phyloP scores from a whole-genome alignment of 768 basidiomycete species.

The Boletus huronensis region DNA sequence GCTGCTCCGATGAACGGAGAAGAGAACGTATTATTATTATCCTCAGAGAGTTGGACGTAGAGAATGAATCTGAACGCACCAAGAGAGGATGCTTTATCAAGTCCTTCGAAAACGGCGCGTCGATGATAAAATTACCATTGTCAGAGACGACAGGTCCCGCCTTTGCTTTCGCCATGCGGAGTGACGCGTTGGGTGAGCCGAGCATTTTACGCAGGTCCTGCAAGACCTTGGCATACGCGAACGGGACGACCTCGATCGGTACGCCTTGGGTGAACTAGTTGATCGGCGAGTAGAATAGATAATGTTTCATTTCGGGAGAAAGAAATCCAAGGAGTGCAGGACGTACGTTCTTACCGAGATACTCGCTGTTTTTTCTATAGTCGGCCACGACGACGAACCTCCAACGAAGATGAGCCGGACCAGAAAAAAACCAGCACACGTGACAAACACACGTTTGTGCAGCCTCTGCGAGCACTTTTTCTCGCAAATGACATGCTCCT shows the following conservation, averaged over 20 bases:
- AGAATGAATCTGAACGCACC: constrained; percentile 32
- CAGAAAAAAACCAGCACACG: not conserved
- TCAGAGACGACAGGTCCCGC: constrained; percentile 97
- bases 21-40: no score
- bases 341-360: constrained; percentile 79
- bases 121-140: constrained; percentile 97
- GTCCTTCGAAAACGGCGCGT: constrained; percentile 81
- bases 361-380: constrained; percentile 86
- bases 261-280: constrained; percentile 80
- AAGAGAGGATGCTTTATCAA: constrained; percentile 62
- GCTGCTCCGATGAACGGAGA: constrained; percentile 37
- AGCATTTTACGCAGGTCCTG: constrained; percentile 59
- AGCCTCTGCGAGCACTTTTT: constrained; percentile 97
- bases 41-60: not conserved
- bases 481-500: constrained; percentile 92
- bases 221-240: constrained; percentile 89
- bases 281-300: not conserved
- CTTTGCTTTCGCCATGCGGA: constrained; percentile 91
- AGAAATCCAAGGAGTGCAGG: not conserved
- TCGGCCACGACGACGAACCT: constrained; percentile 87
- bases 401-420: constrained; percentile 51
- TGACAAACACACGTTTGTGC: constrained; percentile 62
- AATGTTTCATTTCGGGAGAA: fast-evolving
- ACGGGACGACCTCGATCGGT: constrained; percentile 95
- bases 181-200: constrained; percentile 65